Base-by-base conservation (phyloP, 2,329 filamentous ascomycete genomes). In the Westerdykella aurantiaca region DNA sequence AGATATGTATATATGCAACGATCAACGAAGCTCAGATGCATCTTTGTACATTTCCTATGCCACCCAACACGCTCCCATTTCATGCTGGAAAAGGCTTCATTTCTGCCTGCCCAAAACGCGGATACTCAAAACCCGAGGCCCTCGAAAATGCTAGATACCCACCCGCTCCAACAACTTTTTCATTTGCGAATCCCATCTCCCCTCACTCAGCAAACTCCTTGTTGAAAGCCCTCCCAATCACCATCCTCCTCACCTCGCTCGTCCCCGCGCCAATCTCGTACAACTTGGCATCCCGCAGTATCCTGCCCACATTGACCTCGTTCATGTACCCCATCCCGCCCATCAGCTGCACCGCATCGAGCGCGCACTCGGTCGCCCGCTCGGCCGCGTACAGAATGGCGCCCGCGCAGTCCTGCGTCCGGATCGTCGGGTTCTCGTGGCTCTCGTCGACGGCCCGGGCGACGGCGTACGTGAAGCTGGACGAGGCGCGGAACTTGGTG, bases 221-320 rank as follows among this genome's bases (percentile, higher is more conserved):
- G 69, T 95, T 95, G 56, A 95, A 96, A 1, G 83, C 86, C 52
- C 90, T 76, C 22, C 93, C 91, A 62, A 98, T 95, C 4, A 98
- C 88, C 81, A 97, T 94, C 52, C 90, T 78, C 53, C 93, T 77
- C 40, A 98, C 84, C 72, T 98, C 93, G 47, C 88, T 95, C 3
- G 93, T 97, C 5, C 93, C 93, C 5, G 93, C 93, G 1, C 93
- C 93, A 64, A 98, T 97, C 71, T 97, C 93, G 67, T 98, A 98
- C 47, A 98, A 68, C 64, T 85, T 85, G 4, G 82, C 81, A 69
- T 85, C 82, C 60, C 93, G 72, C 56, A 97, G 69, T 53, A 97
- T 77, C 51, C 91, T 76, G 17, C 90, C 94, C 0, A 88, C 90
- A 0, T 88, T 84, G 72, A 97, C 88, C 71, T 98, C 93, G 67